Percentiles rank a stretch among this genome's conserved stretches.
These are phyloP conservation scores for Fusarium chuoi DNA, from an alignment of 2,329 filamentous ascomycete species.

Conservation along the genomic window DNA sequence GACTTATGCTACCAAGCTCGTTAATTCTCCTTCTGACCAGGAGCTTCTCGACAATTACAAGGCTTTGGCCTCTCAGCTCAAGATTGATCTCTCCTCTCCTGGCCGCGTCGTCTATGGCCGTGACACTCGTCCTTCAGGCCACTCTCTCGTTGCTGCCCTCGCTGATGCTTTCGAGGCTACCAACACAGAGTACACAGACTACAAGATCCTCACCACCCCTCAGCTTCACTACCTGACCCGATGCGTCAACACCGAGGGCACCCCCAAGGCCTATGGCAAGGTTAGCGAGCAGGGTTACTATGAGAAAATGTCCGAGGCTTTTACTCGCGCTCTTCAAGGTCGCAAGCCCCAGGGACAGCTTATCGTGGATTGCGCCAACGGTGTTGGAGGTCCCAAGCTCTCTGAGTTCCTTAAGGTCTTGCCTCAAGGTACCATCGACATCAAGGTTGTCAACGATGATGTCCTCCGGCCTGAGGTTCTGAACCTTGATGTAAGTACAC, in stretches of 20 bases:
- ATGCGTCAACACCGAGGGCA: conserved; percentile 92
- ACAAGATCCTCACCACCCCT: conserved; percentile 93
- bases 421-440: conserved; percentile 77
- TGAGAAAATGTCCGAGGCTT: conserved; percentile 87
- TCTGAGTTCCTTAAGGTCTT: conserved; percentile 86
- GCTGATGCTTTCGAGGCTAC: conserved; percentile 82
- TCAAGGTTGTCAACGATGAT: conserved; percentile 92
- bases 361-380: conserved; percentile 95
- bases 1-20: conserved; percentile 84
- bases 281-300: conserved; percentile 94
- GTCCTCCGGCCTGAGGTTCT: conserved; percentile 88
- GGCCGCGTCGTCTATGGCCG: conserved; percentile 89
- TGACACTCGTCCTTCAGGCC: conserved; percentile 93
- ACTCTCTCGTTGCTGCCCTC: conserved; percentile 81
- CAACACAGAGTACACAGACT: conserved; percentile 80
- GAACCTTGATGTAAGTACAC: conserved; percentile 80
- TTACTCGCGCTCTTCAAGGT: conserved; percentile 82
- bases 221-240: conserved; percentile 97
- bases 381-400: conserved; percentile 93
- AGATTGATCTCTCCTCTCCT: conserved; percentile 75
- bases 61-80: conserved; percentile 77
- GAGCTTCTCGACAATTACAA: conserved; percentile 81
- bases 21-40: conserved; percentile 83
- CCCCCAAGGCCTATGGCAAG: conserved; percentile 86
- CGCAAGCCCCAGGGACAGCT: conserved; percentile 78